These are phyloP conservation scores for Apiosordaria backusii DNA, from an alignment of 495 filamentous ascomycete species.

Conservation along the genomic window DNA sequence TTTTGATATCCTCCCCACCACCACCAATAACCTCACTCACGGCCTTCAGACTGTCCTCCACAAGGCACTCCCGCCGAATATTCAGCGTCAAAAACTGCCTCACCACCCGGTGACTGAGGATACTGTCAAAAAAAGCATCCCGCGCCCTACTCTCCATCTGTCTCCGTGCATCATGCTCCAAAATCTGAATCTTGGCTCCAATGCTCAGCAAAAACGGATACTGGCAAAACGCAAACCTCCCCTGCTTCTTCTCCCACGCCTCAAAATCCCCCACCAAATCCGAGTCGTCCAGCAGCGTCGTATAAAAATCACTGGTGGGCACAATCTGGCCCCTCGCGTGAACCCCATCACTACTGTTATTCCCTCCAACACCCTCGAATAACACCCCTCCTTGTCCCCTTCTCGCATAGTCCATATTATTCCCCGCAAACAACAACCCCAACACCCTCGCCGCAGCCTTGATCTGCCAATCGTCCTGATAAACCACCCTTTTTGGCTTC, in stretches of 20 bases:
- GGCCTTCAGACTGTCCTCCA: conserved; percentile 82
- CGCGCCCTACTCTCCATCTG: conserved; percentile 91
- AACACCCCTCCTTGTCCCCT: no score
- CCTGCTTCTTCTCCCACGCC: conserved; percentile 72
- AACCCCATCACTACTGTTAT: conserved; percentile 9
- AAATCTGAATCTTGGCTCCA: conserved; percentile 87
- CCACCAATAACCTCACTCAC: conserved; percentile 85
- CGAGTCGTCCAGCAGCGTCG: conserved; percentile 76
- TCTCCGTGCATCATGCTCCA: conserved; percentile 84
- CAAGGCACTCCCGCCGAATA: conserved; percentile 81
- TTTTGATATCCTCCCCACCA: conserved; percentile 86
- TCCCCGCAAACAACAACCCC: conserved; percentile 79
- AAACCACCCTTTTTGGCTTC: conserved; percentile 56
- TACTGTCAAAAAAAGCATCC: conserved; percentile 88
- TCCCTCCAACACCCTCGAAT: no score
- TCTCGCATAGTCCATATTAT: conserved; percentile 52
- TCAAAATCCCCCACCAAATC: conserved; percentile 88
- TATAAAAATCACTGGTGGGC: conserved; percentile 83
- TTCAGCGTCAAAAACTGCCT: conserved; percentile 78
- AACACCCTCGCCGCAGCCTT: conserved; percentile 77
- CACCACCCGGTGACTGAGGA: conserved; percentile 67
- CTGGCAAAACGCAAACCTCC: conserved; percentile 86
- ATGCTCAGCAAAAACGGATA: conserved; percentile 94
- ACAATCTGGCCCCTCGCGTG: conserved; percentile 40
- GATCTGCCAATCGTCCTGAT: conserved; percentile 90